A percentile compares a stretch with the other conserved stretches of the same genome.
phyloP scores from a whole-genome alignment of 495 filamentous ascomycete genomes.

The Achaetomiella virescens region DNA sequence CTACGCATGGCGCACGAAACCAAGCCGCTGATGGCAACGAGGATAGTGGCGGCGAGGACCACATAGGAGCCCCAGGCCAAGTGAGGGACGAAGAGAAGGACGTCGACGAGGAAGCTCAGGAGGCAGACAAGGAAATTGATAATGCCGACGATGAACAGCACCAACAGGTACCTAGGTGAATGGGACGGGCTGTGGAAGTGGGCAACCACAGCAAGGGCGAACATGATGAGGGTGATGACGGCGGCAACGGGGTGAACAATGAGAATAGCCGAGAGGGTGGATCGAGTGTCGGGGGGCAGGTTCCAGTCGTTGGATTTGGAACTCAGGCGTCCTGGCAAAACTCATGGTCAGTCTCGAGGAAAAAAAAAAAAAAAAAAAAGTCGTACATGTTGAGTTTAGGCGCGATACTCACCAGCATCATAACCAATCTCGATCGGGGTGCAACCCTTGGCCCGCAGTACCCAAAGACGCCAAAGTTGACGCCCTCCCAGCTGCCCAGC shows the following conservation, averaged over 20 bases:
- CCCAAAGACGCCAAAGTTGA: constrained; percentile 90
- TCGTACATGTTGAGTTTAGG: too few relatives aligned
- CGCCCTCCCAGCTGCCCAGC: constrained; percentile 65
- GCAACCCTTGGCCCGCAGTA: constrained; percentile 65
- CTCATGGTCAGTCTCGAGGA: background rate
- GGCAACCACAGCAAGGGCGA: constrained; percentile 69
- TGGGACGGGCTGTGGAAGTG: constrained; percentile 91
- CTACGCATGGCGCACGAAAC: constrained; percentile 96
- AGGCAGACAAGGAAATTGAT: constrained; percentile 79
- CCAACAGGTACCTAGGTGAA: constrained; percentile 81
- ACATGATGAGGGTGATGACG: constrained; percentile 75
- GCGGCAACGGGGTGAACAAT: constrained; percentile 91
- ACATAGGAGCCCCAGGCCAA: constrained; percentile 92
- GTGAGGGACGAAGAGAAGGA: constrained; percentile 94
- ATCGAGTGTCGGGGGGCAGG: constrained; percentile 65
- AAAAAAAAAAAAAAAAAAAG: background rate
- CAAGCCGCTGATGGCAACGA: constrained; percentile 75
- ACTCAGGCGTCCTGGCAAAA: constrained; percentile 30
- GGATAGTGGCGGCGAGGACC: constrained; percentile 82
- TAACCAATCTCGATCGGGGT: constrained; percentile 79
- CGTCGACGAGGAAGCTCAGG: constrained; percentile 86
- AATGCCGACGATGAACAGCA: constrained; percentile 76
- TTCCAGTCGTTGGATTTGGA: constrained; percentile 50
- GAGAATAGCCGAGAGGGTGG: constrained; percentile 83
- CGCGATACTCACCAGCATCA: constrained; percentile 61